phyloP scores from a whole-genome alignment of 148 eudicot genomes.

The Hydrangea macrophylla region DNA sequence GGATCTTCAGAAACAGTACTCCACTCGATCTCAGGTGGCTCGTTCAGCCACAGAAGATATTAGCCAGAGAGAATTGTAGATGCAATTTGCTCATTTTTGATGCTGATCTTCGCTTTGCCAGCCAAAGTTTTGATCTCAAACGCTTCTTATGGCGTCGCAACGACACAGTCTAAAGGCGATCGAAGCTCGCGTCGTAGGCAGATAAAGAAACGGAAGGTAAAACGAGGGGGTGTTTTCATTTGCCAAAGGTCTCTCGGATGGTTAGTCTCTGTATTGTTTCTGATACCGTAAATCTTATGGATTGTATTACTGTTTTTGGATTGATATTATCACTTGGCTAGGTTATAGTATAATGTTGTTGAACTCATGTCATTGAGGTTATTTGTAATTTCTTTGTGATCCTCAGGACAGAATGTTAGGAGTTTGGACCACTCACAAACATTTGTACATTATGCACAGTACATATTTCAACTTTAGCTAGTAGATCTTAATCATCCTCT shows the following conservation, averaged over 20 bases:
- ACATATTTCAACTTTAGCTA: neutral
- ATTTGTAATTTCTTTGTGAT: neutral
- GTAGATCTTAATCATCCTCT: no score
- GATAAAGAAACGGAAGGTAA: neutral
- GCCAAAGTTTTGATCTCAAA: no score
- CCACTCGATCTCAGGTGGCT: conserved; percentile 54
- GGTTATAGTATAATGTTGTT: no score
- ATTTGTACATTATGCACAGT: neutral
- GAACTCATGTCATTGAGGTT: conserved; percentile 5
- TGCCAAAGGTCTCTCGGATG: conserved; percentile 2
- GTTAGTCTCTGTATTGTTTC: neutral
- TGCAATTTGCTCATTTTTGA: neutral
- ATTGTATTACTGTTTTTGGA: no score
- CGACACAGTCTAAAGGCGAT: neutral
- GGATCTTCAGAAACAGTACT: conserved; percentile 64
- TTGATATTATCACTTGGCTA: no score
- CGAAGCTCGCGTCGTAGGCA: neutral
- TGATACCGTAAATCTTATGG: neutral
- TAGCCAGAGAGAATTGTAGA: conserved; percentile 34
- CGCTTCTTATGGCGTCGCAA: conserved; percentile 3
- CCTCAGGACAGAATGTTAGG: neutral
- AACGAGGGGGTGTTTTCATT: neutral
- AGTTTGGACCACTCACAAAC: conserved; percentile 4
- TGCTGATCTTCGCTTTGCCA: neutral
- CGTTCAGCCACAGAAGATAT: conserved; percentile 45